Evolutionary conservation across 768 basidiomycete species (phyloP).

Genomic region (Candolleomyces aberdarensis): DNA sequence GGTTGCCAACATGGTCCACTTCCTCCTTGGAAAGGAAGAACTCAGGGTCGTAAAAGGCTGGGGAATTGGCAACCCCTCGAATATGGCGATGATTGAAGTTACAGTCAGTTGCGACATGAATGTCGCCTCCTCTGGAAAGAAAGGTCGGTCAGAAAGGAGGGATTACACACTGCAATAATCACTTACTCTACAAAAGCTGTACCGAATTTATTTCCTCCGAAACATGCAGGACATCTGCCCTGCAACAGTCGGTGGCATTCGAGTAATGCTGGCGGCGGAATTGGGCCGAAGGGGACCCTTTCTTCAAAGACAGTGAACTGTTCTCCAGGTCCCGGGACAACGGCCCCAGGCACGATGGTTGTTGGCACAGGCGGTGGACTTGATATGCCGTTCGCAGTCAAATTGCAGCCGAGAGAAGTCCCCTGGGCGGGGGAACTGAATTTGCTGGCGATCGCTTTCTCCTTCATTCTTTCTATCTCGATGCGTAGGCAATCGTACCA

Average conservation of each 20-base stretch:
- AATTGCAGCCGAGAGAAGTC: neutral
- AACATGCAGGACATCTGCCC: constrained; percentile 31
- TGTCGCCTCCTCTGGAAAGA: constrained; percentile 29
- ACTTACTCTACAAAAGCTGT: constrained; percentile 14
- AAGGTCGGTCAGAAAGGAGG: too few species aligned
- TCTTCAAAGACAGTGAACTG: neutral
- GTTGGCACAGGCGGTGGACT: too few species aligned
- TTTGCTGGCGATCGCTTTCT: neutral
- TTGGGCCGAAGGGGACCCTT: neutral
- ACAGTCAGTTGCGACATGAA: constrained; percentile 32
- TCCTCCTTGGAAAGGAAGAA: constrained; percentile 31
- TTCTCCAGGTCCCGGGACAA: neutral
- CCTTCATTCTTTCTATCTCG: constrained; percentile 8
- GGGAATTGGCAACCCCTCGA: constrained; percentile 25
- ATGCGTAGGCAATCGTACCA: constrained; percentile 14
- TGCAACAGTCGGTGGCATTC: constrained; percentile 21
- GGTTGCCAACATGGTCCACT: constrained; percentile 28
- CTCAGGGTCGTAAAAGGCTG: constrained; percentile 25
- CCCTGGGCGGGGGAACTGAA: neutral
- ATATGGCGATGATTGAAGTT: constrained; percentile 38
- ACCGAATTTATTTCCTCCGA: constrained; percentile 23
- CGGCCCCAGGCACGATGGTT: too few species aligned
- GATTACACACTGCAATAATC: too few species aligned
- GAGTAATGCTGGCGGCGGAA: neutral
- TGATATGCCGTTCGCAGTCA: neutral